Base-by-base conservation (phyloP, 2,329 filamentous ascomycete genomes). In the Coniochaeta pulveracea region DNA sequence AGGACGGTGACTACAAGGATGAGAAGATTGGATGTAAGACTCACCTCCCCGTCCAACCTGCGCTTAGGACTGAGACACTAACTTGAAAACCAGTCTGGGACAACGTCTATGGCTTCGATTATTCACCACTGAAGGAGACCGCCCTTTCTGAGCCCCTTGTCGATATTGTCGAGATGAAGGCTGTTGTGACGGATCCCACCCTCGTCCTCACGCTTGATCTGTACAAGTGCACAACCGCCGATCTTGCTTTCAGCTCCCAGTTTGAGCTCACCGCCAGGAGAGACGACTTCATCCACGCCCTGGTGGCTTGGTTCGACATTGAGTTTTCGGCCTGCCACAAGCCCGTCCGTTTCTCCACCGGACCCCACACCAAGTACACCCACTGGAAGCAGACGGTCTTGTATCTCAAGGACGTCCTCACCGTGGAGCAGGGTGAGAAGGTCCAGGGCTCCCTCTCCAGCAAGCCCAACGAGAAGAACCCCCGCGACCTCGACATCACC, bases 361-460 rank as follows among this genome's bases (percentile, higher is more conserved):
- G 91, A 15, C 91, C 91, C 18, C 91, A 96, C 63, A 93, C 89
- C 48, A 96, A 95, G 66, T 96, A 96, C 66, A 98, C 91, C 12
- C 91, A 98, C 72, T 98, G 91, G 91, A 98, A 98, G 68, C 91
- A 98, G 69, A 98, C 91, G 10, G 91, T 98, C 41, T 96, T 98
- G 66, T 98, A 98, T 64, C 70, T 98, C 42, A 76, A 83, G 51
- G 88, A 98, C 47, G 84, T 94, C 21, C 66, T 98, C 43, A 96
- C 88, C 12, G 86, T 94, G 23, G 80, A 93, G 58, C 72, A 85
- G 51, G 85, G 81, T 37, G 91, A 98, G 66, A 69, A 74, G 49
- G 69, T 98, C 39, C 61, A 65, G 39, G 84, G 85, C 49, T 65
- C 69, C 19, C 64, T 98, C 25, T 69, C 76, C 42, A 93, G 89